A percentile compares a stretch with the other conserved stretches of the same genome.
Evolutionary conservation across 225 moss, liverwort and hornwort genomes (phyloP).

Genomic region (Polytrichum commune): DNA sequence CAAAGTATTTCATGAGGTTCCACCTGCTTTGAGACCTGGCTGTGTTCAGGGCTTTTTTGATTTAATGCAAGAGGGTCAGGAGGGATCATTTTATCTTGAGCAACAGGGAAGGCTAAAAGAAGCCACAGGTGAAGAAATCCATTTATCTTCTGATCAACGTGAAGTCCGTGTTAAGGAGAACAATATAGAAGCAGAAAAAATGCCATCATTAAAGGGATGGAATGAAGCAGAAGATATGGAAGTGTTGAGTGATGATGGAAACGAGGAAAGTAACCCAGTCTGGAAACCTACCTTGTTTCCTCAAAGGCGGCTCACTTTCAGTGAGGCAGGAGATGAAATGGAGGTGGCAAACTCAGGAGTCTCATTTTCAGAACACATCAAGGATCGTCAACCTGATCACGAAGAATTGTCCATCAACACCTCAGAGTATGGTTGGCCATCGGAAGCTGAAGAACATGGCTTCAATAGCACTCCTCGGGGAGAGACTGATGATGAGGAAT

Average conservation of each 20-base stretch:
- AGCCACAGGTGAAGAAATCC: too few species aligned
- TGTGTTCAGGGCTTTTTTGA: too few species aligned
- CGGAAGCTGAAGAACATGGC: conserved; percentile 27
- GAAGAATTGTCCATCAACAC: conserved; percentile 11
- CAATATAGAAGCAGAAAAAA: too few species aligned
- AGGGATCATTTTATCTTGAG: too few species aligned
- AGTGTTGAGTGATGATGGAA: not conserved
- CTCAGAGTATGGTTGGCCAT: conserved; percentile 31
- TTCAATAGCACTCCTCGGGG: conserved; percentile 8
- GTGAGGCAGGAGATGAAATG: conserved; percentile 3
- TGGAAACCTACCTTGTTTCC: not conserved
- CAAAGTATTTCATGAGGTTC: too few species aligned
- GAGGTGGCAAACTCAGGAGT: not conserved
- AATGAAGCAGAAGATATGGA: too few species aligned
- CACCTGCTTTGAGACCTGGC: too few species aligned
- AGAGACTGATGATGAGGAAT: conserved; percentile 8
- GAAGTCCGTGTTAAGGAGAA: too few species aligned
- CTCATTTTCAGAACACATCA: not conserved
- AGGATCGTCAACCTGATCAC: conserved; percentile 7
- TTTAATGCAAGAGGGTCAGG: too few species aligned
- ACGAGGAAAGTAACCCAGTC: not conserved
- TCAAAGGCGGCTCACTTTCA: conserved; percentile 13
- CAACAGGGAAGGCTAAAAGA: too few species aligned
- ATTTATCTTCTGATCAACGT: too few species aligned
- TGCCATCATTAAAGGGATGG: too few species aligned